Base-by-base conservation (phyloP, 2,329 filamentous ascomycete genomes). In the Colletotrichum orchidophilum region DNA sequence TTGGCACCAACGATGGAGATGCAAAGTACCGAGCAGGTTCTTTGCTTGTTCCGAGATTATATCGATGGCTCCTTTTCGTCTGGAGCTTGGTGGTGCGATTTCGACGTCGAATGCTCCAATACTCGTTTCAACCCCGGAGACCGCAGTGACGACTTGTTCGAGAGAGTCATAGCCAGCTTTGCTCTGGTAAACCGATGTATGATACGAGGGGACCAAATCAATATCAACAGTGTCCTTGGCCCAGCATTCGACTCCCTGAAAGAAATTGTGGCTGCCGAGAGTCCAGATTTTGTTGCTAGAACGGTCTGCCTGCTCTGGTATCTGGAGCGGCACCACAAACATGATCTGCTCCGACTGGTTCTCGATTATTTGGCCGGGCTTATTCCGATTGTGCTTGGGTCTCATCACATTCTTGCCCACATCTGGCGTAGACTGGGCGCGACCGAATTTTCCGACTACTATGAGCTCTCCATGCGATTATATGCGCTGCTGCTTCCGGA, bases 261-360 rank as follows among this genome's bases (percentile, higher is more conserved):
- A 15, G 77, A 80, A 65, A 78, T 81, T 39, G 75, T 81, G 13
- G 73, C 71, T 7, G 76, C 77, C 2, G 78, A 81, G 60, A 81
- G 80, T 35, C 80, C 80, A 8, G 72, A 79, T 21, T 80, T 81
- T 31, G 76, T 77, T 52, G 76, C 76, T 1, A 76, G 80, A 12
- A 81, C 77, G n/a, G 75, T 80, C 2, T 80, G 78, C 39, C 74
- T 81, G n/a, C 62, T 81, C 9, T 80, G 79, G 78, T 81, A 80
- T 29, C 80, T 81, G 21, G 75, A 80, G 24, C 75, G 76, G 2
- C 78, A 80, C 59, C 76, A 80, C 67, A 78, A 78, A 31, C 75
- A 78, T 11, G 78, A 80, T 63, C 74, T 81, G 1, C 75, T 80
- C 12, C 73, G 75, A 3, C 73, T 81, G 15, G 77, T 81, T 21